Base-by-base conservation (phyloP, 805 yeast genomes). In the Ogataea ganodermae region DNA sequence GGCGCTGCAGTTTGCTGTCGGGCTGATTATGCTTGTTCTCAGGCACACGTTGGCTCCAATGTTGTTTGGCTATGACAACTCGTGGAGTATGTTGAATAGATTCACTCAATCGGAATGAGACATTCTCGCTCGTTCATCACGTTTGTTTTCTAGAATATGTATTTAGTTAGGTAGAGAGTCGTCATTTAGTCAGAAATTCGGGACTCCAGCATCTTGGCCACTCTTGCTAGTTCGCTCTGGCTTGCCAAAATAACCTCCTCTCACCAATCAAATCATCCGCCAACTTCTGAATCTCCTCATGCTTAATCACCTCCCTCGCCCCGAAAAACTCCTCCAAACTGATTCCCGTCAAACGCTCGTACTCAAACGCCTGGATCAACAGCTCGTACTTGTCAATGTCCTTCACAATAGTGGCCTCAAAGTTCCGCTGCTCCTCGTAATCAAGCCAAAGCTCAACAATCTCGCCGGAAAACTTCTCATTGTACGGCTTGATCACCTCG, bases 371-470 rank as follows among this genome's bases (percentile, higher is more conserved):
- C 70, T 88, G 89, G 55, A 86, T 77, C 54, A 87, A 73, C 79
- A 90, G 79, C 68, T 90, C 97, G 62, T 80, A 86, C 73, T 92
- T 92, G 68, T 92, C 98, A 51, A 94, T 81, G 67, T 92, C 97
- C 70, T 92, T 92, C 53, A 92, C 97, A 56, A 89, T 88, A 45
- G 83, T 75, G 10, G 97, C 96, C 66, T 92, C 98, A 21, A 80
- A 65, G 35, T 84, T 80, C 56, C 89, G 75, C 57, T 88, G 85
- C 60, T 85, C 82, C 70, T 92, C 99, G 68, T 92, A 92, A 64
- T 89, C 96, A 46, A 83, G 69, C 96, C 97, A 92, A 51, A 83
- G 76, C 32, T 82, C 83, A 49, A 75, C 63, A 44, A 92, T 73
- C 55, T 86, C 90, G 27, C 68, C 55, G 10, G 94, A 83, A 30